Base-by-base conservation (phyloP, 108 stramenopile species). In the Pelagomonas calceolata region DNA sequence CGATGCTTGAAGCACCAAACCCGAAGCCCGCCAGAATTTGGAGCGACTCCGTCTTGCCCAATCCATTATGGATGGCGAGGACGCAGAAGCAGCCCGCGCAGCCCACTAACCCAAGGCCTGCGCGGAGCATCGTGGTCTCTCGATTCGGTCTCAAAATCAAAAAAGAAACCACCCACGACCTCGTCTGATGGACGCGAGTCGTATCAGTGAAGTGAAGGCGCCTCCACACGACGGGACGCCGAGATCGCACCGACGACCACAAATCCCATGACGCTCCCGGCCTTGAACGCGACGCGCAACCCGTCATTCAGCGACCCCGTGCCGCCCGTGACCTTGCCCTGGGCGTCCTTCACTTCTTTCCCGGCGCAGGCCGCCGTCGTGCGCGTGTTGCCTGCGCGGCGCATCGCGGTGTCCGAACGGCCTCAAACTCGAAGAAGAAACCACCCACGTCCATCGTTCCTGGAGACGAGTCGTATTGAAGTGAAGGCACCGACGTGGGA, bases 1-100 rank as follows among this genome's bases (percentile, higher is more conserved):
- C 95, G 86, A 96, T 93, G 32, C 88, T 90, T 33, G 93, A 94
- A 10, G 91, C 95, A 32, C 95, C 95, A 70, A 96, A 92, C 36
- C 94, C 95, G 84, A 92, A 96, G 29, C 91, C 94, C 68, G 92
- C 88, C 60, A 95, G 79, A 33, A 68, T 32, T 70, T 92, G 73
- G 77, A 84, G 82, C 35, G 67, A 73, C 45, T 63, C 70, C 64
- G 65, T 67, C 67, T 78, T 75, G 70, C 9, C 5, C 9, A 10
- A 43, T n/a, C n/a, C n/a, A n/a, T n/a, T n/a, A 12, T 43, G 5
- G 39, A 43, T 12, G 39, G 39, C 39, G 39, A 43, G 9, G 39
- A 43, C 39, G 39, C 5, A 12, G 39, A 63, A 37, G 16, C 67
- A 69, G 44, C 30, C 51, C 33, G 36, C 65, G 18, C 73, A 5